These are phyloP conservation scores for Boletus rubroflammeus DNA, from an alignment of 768 basidiomycete species.

Conservation along the genomic window DNA sequence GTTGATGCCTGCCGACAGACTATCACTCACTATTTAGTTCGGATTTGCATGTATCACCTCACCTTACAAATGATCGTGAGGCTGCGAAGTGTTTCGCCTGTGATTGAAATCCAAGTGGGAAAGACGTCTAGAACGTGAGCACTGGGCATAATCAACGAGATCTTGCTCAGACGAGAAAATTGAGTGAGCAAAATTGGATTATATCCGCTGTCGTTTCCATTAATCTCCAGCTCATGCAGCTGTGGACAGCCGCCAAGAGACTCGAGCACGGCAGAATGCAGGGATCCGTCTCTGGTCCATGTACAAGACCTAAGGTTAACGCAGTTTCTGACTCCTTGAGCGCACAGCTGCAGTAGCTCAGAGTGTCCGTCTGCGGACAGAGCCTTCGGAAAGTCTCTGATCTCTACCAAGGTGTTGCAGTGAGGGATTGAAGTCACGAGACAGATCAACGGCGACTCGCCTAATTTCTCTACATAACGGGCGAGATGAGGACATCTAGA, in stretches of 20 bases:
- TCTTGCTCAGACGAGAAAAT: conserved; percentile 50
- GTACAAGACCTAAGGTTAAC: conserved; percentile 57
- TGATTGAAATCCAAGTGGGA: conserved; percentile 46
- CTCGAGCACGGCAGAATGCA: conserved; percentile 56
- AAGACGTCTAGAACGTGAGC: conserved; percentile 47
- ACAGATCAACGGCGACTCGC: conserved; percentile 35
- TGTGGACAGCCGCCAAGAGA: conserved; percentile 41
- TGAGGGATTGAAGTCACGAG: conserved; percentile 2
- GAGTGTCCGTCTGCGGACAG: conserved; percentile 31
- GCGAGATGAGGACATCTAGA: conserved; percentile 54
- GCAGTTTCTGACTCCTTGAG: conserved; percentile 58
- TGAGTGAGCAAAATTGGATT: conserved; percentile 46
- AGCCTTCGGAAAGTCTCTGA: conserved; percentile 70
- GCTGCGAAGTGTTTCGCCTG: conserved; percentile 45
- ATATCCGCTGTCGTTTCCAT: conserved; percentile 53
- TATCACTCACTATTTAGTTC: neutral
- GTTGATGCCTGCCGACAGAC: conserved; percentile 45
- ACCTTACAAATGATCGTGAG: conserved; percentile 74
- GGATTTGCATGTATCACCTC: conserved; percentile 6
- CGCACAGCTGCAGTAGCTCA: conserved; percentile 38
- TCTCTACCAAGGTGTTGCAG: conserved; percentile 43
- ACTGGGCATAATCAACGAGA: conserved; percentile 77
- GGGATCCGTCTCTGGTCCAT: conserved; percentile 79
- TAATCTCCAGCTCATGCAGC: conserved; percentile 64
- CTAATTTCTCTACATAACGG: conserved; percentile 51